A percentile compares a stretch with the other conserved stretches of the same genome.
phyloP scores from a whole-genome alignment of 2,329 filamentous ascomycete genomes.

The Cladosporium austrohemisphaericum region DNA sequence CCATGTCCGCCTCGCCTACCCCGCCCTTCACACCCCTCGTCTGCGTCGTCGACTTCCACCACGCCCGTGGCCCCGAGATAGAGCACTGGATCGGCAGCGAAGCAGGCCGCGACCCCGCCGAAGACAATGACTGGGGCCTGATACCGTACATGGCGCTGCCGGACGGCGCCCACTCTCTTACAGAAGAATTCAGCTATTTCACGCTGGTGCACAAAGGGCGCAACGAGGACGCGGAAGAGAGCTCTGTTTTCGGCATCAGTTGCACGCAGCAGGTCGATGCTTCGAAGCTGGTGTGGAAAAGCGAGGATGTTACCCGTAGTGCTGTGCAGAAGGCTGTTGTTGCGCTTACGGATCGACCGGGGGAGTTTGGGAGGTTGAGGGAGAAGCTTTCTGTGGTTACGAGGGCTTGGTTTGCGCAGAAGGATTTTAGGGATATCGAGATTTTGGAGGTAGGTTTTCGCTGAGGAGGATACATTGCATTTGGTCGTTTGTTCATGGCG shows the following conservation, averaged over 20 bases:
- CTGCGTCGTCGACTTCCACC: constrained; percentile 53
- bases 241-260: constrained; percentile 81
- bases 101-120: constrained; percentile 72
- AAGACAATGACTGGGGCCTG: constrained; percentile 84
- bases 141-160: constrained; percentile 96
- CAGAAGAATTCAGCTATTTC: constrained; percentile 98
- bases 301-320: constrained; percentile 88
- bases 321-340: constrained; percentile 98
- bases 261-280: constrained; percentile 91
- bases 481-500: too few species aligned
- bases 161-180: constrained; percentile 89
- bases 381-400: constrained; percentile 89
- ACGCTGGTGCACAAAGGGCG: constrained; percentile 59
- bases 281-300: constrained; percentile 69
- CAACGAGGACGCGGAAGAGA: constrained; percentile 30
- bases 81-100: constrained; percentile 81
- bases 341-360: constrained; percentile 85
- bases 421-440: constrained; percentile 86
- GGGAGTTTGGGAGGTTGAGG: constrained; percentile 83
- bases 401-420: constrained; percentile 93
- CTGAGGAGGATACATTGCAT: too few species aligned
- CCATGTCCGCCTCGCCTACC: constrained; percentile 4
- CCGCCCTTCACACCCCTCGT: constrained; percentile 44
- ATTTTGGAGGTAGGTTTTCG: constrained; percentile 66
- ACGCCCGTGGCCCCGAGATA: constrained; percentile 75